A percentile compares a stretch with the other conserved stretches of the same genome.
Evolutionary conservation across 345 rosid genomes (phyloP).

Genomic region (Trapa bicornis): DNA sequence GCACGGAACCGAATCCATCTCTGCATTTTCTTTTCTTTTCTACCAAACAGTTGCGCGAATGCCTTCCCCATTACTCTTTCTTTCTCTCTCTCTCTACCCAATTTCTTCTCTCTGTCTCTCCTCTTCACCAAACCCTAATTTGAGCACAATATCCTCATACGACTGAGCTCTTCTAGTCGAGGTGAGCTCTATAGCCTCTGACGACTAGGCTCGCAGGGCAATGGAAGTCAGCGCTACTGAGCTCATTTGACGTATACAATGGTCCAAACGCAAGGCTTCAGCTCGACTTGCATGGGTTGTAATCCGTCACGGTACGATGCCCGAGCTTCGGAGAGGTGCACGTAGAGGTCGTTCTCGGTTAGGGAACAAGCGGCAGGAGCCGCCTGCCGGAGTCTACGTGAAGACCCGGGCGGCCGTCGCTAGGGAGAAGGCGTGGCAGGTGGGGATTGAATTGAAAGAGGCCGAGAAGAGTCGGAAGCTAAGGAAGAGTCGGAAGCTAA

Average conservation of each 20-base stretch:
- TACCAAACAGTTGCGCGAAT: too few relatives aligned
- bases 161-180: neutral
- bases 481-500: constrained; percentile 17
- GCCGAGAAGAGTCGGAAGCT: constrained; percentile 29
- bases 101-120: neutral
- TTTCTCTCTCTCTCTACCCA: neutral
- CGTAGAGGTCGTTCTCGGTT: constrained; percentile 47
- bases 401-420: constrained; percentile 33
- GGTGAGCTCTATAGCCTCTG: too few relatives aligned
- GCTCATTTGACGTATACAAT: constrained; percentile 23
- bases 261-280: constrained; percentile 27
- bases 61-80: too few relatives aligned
- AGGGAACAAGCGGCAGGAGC: constrained; percentile 13
- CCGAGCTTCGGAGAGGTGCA: constrained; percentile 77
- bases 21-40: too few relatives aligned
- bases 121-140: constrained; percentile 9
- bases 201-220: neutral
- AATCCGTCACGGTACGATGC: constrained; percentile 50
- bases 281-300: constrained; percentile 58
- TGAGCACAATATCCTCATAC: neutral
- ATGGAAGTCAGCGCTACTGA: constrained; percentile 5
- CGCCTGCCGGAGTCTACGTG: constrained; percentile 17
- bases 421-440: constrained; percentile 28
- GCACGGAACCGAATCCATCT: too few relatives aligned
- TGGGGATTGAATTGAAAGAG: constrained; percentile 49